Evolutionary conservation across 805 yeast genomes (phyloP).

Genomic region (Kazachstania psychrophila): DNA sequence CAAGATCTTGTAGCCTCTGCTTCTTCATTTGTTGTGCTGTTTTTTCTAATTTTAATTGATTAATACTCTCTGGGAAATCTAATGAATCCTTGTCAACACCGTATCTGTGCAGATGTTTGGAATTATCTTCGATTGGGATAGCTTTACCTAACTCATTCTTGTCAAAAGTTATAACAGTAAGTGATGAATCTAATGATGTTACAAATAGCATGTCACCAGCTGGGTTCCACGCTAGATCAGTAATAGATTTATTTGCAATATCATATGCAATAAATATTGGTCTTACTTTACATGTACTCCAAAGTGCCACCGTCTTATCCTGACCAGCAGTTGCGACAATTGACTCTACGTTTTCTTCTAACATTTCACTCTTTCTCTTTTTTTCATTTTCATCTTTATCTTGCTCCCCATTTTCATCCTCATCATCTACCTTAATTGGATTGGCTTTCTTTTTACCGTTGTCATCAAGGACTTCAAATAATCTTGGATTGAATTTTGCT

Average conservation of each 20-base stretch:
- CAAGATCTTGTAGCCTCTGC: slow-evolving; percentile 6
- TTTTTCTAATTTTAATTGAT: slow-evolving; percentile 67
- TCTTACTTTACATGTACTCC: slow-evolving; percentile 71
- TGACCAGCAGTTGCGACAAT: slow-evolving; percentile 95
- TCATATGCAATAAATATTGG: slow-evolving; percentile 79
- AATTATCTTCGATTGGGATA: slow-evolving; percentile 57
- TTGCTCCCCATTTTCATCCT: slow-evolving; percentile 9
- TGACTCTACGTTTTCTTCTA: slow-evolving; percentile 37
- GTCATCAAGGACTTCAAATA: slow-evolving; percentile 34
- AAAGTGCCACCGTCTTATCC: slow-evolving; percentile 76
- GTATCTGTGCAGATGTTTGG: slow-evolving; percentile 63
- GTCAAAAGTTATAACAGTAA: slow-evolving; percentile 59
- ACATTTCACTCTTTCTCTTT: slow-evolving; percentile 5
- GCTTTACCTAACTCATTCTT: slow-evolving; percentile 51
- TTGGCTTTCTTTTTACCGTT: not conserved
- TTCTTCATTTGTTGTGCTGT: slow-evolving; percentile 36
- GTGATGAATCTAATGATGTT: slow-evolving; percentile 78
- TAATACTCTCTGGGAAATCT: slow-evolving; percentile 79
- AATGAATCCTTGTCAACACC: slow-evolving; percentile 83
- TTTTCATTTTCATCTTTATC: slow-evolving; percentile 13
- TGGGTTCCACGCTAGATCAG: slow-evolving; percentile 86
- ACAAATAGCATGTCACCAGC: slow-evolving; percentile 66
- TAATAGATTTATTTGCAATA: slow-evolving; percentile 64
- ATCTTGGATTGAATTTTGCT: slow-evolving; percentile 61
- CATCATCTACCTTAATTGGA: not conserved